phyloP scores from a whole-genome alignment of 805 yeast species.

The Candida yuanshanica region DNA sequence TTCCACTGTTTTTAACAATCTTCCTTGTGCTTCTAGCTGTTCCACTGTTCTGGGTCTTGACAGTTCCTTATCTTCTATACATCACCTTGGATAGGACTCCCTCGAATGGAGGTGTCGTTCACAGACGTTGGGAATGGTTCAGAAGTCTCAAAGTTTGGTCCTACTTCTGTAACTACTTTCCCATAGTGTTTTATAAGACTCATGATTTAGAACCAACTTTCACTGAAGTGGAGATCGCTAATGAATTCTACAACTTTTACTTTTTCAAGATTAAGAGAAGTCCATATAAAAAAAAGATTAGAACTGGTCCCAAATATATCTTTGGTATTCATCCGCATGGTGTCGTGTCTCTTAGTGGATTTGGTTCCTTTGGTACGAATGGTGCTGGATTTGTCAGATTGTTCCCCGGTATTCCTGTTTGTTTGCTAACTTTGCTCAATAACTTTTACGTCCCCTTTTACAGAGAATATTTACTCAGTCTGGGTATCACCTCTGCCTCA shows the following conservation, averaged over 20 bases:
- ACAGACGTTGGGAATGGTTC: slow-evolving; percentile 51
- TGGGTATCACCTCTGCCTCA: slow-evolving; percentile 84
- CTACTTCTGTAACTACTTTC: slow-evolving; percentile 74
- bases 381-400: slow-evolving; percentile 64
- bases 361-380: slow-evolving; percentile 79
- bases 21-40: slow-evolving; percentile 55
- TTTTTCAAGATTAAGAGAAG: slow-evolving; percentile 16
- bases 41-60: slow-evolving; percentile 61
- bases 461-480: slow-evolving; percentile 73
- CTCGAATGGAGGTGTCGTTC: slow-evolving; percentile 62
- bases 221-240: slow-evolving; percentile 27
- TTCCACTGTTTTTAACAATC: slow-evolving; percentile 50
- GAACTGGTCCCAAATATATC: slow-evolving; percentile 69
- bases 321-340: slow-evolving; percentile 98
- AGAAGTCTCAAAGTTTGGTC: slow-evolving; percentile 59
- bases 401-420: slow-evolving; percentile 81
- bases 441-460: slow-evolving; percentile 83
- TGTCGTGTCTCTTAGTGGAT: slow-evolving; percentile 84
- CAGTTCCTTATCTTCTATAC: slow-evolving; percentile 60
- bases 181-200: slow-evolving; percentile 65
- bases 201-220: slow-evolving; percentile 71
- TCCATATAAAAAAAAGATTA: slow-evolving; percentile 26
- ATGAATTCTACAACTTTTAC: slow-evolving; percentile 15
- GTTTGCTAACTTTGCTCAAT: slow-evolving; percentile 72
- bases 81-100: slow-evolving; percentile 60